Percentiles rank a stretch among this genome's conserved stretches.
Evolutionary conservation across 257 asterid species (phyloP).

Genomic region (Jacaranda copaia): DNA sequence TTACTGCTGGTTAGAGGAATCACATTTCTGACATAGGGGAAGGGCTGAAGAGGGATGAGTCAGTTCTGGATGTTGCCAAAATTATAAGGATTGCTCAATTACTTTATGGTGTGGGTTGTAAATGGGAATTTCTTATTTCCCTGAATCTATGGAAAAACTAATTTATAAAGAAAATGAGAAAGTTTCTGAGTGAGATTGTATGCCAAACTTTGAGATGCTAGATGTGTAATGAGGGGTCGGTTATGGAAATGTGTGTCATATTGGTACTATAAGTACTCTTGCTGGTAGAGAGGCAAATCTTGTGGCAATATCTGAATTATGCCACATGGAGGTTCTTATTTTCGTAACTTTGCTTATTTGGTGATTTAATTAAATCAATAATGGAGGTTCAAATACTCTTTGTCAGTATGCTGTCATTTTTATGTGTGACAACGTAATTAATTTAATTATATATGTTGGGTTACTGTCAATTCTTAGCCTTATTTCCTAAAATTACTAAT

Average conservation of each 20-base stretch:
- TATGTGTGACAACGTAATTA: neutral
- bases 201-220: neutral
- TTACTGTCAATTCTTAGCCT: neutral
- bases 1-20: too few relatives aligned
- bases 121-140: neutral
- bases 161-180: neutral
- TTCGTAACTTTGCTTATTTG: neutral
- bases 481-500: neutral
- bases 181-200: neutral
- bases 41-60: neutral
- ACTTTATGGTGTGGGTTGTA: neutral
- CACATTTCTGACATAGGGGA: too few relatives aligned
- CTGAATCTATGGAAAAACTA: neutral
- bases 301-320: neutral
- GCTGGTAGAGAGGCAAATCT: neutral
- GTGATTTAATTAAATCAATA: neutral
- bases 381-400: neutral
- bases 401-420: neutral
- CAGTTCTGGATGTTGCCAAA: too few relatives aligned
- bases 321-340: conserved; percentile 8
- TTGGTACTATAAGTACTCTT: neutral
- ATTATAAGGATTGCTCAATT: neutral
- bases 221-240: conserved; percentile 13
- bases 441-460: neutral
- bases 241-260: neutral